A percentile compares a stretch with the other conserved stretches of the same genome.
Evolutionary conservation across 78 protist species (phyloP).

Genomic region (Cyanophora paradoxa): DNA sequence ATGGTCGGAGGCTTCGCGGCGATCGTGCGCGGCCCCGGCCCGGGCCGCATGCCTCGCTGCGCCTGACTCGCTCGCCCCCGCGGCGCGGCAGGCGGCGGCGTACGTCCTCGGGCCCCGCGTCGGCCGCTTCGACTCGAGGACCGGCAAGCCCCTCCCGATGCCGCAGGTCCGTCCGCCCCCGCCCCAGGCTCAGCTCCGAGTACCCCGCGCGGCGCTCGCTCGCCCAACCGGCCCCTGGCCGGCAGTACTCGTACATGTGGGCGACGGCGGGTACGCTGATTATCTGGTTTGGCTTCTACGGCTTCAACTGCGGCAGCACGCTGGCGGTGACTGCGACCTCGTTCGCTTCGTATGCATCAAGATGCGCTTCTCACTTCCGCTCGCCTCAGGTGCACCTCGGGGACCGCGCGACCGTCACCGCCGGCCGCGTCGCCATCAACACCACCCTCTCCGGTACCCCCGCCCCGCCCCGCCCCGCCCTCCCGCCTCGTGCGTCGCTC

Average conservation of each 20-base stretch:
- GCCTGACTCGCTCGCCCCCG: too few relatives aligned
- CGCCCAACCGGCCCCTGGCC: too few relatives aligned
- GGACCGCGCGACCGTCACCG: background rate
- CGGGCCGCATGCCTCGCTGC: too few relatives aligned
- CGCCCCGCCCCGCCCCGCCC: too few relatives aligned
- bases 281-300: conserved; percentile 56
- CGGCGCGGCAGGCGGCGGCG: conserved; percentile 48
- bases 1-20: conserved; percentile 51
- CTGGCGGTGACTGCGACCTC: too few relatives aligned
- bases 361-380: too few relatives aligned
- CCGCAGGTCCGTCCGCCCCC: conserved; percentile 9
- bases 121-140: conserved; percentile 26
- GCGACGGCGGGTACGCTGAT: conserved; percentile 43
- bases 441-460: conserved; percentile 25
- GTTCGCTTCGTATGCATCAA: too few relatives aligned
- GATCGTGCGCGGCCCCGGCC: too few relatives aligned
- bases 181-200: background rate
- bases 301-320: conserved; percentile 47
- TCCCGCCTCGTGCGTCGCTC: conserved; percentile 21
- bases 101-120: conserved; percentile 27
- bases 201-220: conserved; percentile 2
- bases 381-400: too few relatives aligned
- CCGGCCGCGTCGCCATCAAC: conserved; percentile 1
- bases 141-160: background rate
- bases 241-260: too few relatives aligned